Evolutionary conservation across 2,329 filamentous ascomycete genomes (phyloP), one percentile per base, ranked within the genome.

Genomic region (Trematosphaeria pertusa): DNA sequence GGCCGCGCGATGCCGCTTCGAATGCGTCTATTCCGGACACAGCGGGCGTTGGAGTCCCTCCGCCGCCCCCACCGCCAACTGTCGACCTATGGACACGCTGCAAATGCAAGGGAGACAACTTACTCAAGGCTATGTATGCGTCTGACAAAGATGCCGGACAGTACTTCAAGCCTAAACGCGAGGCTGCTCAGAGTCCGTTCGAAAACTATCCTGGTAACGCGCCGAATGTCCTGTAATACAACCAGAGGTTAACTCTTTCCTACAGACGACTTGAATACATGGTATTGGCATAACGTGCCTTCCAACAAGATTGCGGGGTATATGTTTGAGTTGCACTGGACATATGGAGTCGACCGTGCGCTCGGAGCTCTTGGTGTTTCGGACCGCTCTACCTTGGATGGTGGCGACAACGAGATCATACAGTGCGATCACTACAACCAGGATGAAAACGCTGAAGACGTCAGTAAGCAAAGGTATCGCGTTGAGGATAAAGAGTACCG

Each of bases 261-360:
- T n/a, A n/a, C n/a, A n/a, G 32, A 18, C 19, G 32, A 35, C 32
- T 12, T 35, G 6, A 18, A 8, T 6, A 17, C 15, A 17, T 35
- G 32, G n/a, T n/a, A 17, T 5, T 19, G 17, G 32, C 32, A 35
- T 17, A 6, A 35, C 5, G 14, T 35, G 5, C 32, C 7, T 7
- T 19, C 8, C n/a, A 18, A 35, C n/a, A 10, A 35, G n/a, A 6
- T 35, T 12, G n/a, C 5, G 10, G 5, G 17, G 5, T 17, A 19
- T 6, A 10, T 17, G 6, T 4, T 19, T 4, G 39, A 58, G 18
- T 43, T 60, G 3, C 47, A 60, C 30, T 19, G 32, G 3, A 51
- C 46, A 7, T 59, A 54, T 52, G 54, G 54, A 4, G 42, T 59
- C 9, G 56, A 48, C 4, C 42, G 51, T 24, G 58, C 46, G 2